These are phyloP conservation scores for Calocera viscosa DNA, from an alignment of 768 basidiomycete genomes.

Conservation along the genomic window DNA sequence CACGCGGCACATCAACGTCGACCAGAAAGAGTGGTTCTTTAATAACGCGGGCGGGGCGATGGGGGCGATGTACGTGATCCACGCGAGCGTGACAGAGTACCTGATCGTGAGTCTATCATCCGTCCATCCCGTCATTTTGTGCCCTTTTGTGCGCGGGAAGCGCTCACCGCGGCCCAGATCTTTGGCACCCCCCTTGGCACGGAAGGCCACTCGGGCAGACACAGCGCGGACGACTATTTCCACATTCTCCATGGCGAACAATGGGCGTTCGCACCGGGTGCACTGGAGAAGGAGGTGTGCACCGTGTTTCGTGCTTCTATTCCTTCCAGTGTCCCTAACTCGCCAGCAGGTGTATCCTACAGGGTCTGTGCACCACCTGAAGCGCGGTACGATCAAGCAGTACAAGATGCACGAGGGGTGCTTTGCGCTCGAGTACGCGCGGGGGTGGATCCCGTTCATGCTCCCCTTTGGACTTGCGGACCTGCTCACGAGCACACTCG, in stretches of 20 bases:
- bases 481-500: slow-evolving; percentile 73
- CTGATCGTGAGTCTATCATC: slow-evolving; percentile 43
- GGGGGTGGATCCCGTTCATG: slow-evolving; percentile 97
- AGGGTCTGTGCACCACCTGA: slow-evolving; percentile 75
- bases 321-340: neutral
- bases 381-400: slow-evolving; percentile 77
- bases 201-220: slow-evolving; percentile 87
- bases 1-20: slow-evolving; percentile 40
- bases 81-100: slow-evolving; percentile 94
- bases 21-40: slow-evolving; percentile 77
- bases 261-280: slow-evolving; percentile 79
- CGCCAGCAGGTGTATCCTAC: slow-evolving; percentile 44
- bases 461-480: slow-evolving; percentile 89
- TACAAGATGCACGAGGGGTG: slow-evolving; percentile 97
- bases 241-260: slow-evolving; percentile 89
- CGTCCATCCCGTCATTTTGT: neutral
- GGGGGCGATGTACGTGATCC: slow-evolving; percentile 94
- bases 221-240: slow-evolving; percentile 97
- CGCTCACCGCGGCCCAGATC: slow-evolving; percentile 32
- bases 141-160: slow-evolving; percentile 17
- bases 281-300: slow-evolving; percentile 61
- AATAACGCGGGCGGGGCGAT: slow-evolving; percentile 97
- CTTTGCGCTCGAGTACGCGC: slow-evolving; percentile 89
- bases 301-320: neutral
- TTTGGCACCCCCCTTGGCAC: slow-evolving; percentile 95